Base-by-base conservation (phyloP, 2,329 filamentous ascomycete species). In the Aureobasidium subglaciale region DNA sequence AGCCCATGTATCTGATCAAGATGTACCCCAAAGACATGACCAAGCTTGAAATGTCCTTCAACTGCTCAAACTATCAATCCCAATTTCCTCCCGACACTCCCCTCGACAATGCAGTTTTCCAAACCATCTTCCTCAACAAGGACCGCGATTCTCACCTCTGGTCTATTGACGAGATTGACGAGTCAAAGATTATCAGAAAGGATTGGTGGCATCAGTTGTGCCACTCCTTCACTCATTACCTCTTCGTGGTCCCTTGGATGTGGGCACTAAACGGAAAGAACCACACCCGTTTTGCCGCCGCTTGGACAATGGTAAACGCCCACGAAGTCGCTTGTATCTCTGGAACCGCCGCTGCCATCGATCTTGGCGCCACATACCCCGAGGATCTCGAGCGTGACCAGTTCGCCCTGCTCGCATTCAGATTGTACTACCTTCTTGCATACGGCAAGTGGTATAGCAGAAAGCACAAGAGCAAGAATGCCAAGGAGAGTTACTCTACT, bases 301-400 rank as follows among this genome's bases (percentile, higher is more conserved):
- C 78, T 6, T 88, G 85, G 85, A 88, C 85, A 0, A 72, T 88
- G 56, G 80, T 87, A 57, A 85, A 85, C 60, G 82, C 83, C 62
- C 82, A 89, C 62, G 86, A 89, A 63, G 75, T 87, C 9, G 86
- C 86, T 1, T 83, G 84, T 56, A 83, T 89, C 48, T 83, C 79
- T 55, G 85, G 86, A 0, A 86, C 88, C 45, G 82, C 84, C 4
- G 86, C 85, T 2, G 86, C 85, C 0, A 86, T 86, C 54, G 79
- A 82, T 43, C 71, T 88, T 0, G 86, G 86, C 0, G 86, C 85
- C 0, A 72, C 76, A 1, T 88, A 88, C 62, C 73, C 74, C 1
- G 79, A 78, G 58, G 82, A 85, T 61, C 64, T 86, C 1, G 82
- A 85, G 68, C 68, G 80, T n/a, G 82, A 85, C 58, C 73, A 71